Evolutionary conservation across 306 rosid species (phyloP).

Genomic region (Begonia masoniana): DNA sequence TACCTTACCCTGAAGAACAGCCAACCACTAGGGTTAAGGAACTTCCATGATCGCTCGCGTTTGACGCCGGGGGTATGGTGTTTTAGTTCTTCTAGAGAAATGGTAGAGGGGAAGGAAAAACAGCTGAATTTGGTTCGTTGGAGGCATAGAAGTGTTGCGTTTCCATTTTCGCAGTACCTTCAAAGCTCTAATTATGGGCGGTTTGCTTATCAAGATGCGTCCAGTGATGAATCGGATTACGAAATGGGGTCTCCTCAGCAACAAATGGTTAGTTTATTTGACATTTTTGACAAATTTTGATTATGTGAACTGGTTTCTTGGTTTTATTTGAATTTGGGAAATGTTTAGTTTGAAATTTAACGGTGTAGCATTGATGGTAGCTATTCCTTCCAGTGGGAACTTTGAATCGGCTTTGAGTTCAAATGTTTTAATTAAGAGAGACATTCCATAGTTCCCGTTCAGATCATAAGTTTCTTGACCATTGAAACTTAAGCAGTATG

Average conservation of each 20-base stretch:
- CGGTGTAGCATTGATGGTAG: no score
- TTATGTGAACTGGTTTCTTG: constrained; percentile 3
- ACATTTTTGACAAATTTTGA: background rate
- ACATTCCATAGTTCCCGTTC: no score
- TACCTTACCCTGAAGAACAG: constrained; percentile 8
- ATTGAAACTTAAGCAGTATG: no score
- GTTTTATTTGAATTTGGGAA: constrained; percentile 4
- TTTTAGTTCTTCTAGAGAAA: constrained; percentile 13
- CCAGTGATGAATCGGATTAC: constrained; percentile 61
- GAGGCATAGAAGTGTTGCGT: constrained; percentile 16
- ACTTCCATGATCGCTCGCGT: constrained; percentile 7
- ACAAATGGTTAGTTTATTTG: constrained; percentile 33
- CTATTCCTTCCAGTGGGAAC: no score
- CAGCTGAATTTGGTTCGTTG: constrained; percentile 6
- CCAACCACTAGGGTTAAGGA: constrained; percentile 6
- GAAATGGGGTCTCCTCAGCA: constrained; percentile 34
- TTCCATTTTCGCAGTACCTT: constrained; percentile 38
- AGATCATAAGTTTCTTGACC: no score
- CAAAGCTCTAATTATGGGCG: constrained; percentile 47
- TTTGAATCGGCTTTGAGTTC: no score
- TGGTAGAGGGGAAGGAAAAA: constrained; percentile 18
- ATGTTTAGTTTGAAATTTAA: background rate
- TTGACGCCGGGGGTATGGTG: constrained; percentile 15
- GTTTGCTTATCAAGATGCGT: constrained; percentile 44
- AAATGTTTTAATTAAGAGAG: no score